phyloP scores from a whole-genome alignment of 495 filamentous ascomycete genomes.

The Lophiotrema nucula region DNA sequence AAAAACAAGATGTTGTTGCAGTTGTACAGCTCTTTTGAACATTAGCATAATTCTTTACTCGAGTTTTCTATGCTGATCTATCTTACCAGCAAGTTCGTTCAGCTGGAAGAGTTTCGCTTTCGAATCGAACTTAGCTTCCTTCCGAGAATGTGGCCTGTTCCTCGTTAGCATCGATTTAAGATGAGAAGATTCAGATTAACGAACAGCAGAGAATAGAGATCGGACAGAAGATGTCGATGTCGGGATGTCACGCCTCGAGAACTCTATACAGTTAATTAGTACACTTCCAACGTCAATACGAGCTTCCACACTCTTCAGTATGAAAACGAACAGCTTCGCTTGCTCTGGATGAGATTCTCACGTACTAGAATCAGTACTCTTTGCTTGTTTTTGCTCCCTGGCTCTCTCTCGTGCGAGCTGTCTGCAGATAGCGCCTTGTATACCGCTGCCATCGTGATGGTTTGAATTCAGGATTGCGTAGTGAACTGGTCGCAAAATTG shows the following conservation, averaged over 20 bases:
- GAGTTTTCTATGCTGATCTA: neutral
- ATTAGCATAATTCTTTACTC: neutral
- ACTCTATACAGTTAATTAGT: slow-evolving; percentile 12
- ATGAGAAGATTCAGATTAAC: neutral
- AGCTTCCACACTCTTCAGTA: too few species aligned
- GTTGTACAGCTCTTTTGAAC: slow-evolving; percentile 75
- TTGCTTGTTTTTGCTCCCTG: slow-evolving; percentile 62
- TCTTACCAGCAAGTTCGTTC: slow-evolving; percentile 73
- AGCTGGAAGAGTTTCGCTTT: slow-evolving; percentile 91
- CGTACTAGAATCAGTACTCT: slow-evolving; percentile 73
- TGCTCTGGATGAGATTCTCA: neutral
- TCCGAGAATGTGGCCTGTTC: slow-evolving; percentile 70
- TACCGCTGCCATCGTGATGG: slow-evolving; percentile 77
- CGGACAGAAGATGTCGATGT: slow-evolving; percentile 89
- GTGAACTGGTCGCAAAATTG: too few species aligned
- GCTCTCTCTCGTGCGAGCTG: slow-evolving; percentile 39
- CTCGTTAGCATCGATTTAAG: neutral
- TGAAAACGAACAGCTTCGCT: too few species aligned
- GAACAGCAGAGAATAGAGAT: slow-evolving; percentile 75
- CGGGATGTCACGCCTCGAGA: slow-evolving; percentile 65
- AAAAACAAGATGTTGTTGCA: slow-evolving; percentile 98
- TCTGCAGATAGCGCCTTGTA: slow-evolving; percentile 85
- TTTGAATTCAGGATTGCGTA: neutral
- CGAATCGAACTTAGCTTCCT: slow-evolving; percentile 94
- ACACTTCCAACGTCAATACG: neutral